Conservation (phyloP, 331 rosid genomes). For the Quercus tomentella region DNA sequence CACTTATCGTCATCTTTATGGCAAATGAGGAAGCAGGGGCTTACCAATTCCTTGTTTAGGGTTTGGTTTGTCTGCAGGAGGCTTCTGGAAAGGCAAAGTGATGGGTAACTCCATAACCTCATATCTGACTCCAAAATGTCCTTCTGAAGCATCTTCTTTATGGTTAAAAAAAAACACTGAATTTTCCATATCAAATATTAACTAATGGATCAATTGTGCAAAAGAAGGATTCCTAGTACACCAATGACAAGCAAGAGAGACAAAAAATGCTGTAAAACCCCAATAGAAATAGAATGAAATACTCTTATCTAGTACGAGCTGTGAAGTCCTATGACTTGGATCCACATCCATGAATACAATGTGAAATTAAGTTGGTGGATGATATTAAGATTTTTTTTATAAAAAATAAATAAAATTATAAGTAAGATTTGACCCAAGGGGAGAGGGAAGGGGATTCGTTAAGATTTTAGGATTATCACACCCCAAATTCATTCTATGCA, state of each 20-base stretch:
- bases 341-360: too few species aligned
- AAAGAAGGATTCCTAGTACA: not conserved
- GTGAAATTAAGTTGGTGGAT: too few species aligned
- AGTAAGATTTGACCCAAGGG: too few species aligned
- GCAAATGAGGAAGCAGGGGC: constrained; percentile 23
- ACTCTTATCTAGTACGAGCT: too few species aligned
- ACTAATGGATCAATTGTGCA: not conserved
- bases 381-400: too few species aligned
- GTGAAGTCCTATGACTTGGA: too few species aligned
- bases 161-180: constrained; percentile 1
- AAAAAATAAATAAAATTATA: too few species aligned
- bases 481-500: too few species aligned
- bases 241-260: not conserved
- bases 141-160: constrained; percentile 62
- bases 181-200: not conserved
- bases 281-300: not conserved
- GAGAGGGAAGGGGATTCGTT: too few species aligned
- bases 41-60: constrained; percentile 99
- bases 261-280: not conserved
- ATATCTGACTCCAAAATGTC: constrained; percentile 77
- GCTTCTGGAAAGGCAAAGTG: constrained; percentile 86
- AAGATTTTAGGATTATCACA: too few species aligned
- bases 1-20: not conserved
- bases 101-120: constrained; percentile 78
- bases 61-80: constrained; percentile 90